Conservation (phyloP, 2,329 filamentous ascomycete species). For the Teratosphaeria epicoccoides region DNA sequence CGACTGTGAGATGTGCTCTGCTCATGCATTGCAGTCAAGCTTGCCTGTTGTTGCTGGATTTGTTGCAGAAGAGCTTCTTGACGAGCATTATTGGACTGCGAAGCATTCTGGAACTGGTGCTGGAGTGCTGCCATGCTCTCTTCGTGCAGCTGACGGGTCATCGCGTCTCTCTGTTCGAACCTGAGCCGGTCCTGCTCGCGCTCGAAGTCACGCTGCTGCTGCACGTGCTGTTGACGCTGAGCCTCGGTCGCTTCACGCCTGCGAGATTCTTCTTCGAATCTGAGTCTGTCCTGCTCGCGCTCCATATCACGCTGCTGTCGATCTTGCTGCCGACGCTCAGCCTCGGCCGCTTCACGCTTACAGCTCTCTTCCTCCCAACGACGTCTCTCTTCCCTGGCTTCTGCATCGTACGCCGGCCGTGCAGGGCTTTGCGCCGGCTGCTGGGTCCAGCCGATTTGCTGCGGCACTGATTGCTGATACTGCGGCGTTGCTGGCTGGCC, state of each 20-base stretch:
- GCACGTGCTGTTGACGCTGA: not conserved
- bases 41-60: not conserved
- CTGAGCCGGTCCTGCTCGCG: not conserved
- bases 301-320: not conserved
- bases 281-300: not conserved
- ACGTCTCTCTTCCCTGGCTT: not conserved
- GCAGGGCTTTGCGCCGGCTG: not conserved
- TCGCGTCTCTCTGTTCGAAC: not conserved
- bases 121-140: not conserved
- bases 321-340: not conserved
- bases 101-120: not conserved
- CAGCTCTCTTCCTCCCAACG: not conserved
- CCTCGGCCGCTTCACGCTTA: not conserved
- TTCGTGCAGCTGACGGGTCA: not conserved
- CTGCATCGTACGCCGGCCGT: not conserved
- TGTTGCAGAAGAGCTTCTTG: not conserved
- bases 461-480: not conserved
- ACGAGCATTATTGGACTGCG: not conserved
- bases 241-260: not conserved
- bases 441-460: not conserved
- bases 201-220: not conserved
- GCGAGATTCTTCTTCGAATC: not conserved
- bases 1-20: not conserved
- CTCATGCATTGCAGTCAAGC: not conserved
- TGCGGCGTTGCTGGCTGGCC: not conserved